These are phyloP conservation scores for Priceomyces haplophilus DNA, from an alignment of 805 yeast species.

Conservation along the genomic window DNA sequence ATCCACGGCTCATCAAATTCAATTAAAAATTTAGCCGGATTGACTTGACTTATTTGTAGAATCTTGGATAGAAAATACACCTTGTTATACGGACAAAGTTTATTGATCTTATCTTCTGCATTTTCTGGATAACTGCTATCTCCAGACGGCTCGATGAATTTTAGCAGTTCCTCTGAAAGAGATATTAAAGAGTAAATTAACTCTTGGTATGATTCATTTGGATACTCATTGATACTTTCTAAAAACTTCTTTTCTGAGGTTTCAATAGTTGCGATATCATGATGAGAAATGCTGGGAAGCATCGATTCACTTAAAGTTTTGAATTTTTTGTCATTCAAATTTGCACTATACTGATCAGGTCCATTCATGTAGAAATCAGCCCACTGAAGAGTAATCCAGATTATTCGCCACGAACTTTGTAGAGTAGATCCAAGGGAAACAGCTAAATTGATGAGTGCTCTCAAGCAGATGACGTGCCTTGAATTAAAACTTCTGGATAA, in stretches of 20 bases:
- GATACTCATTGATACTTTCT: slow-evolving; percentile 59
- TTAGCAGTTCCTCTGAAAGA: slow-evolving; percentile 32
- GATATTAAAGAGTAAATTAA: slow-evolving; percentile 47
- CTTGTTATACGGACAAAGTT: slow-evolving; percentile 50
- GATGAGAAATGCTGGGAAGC: slow-evolving; percentile 35
- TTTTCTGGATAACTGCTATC: slow-evolving; percentile 1
- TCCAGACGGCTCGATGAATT: background rate
- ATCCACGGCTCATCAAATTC: slow-evolving; percentile 47
- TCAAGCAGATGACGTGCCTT: slow-evolving; percentile 68
- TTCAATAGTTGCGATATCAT: slow-evolving; percentile 53
- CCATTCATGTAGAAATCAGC: slow-evolving; percentile 69
- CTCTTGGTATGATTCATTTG: slow-evolving; percentile 46
- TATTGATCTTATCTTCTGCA: slow-evolving; percentile 7
- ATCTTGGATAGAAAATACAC: slow-evolving; percentile 54
- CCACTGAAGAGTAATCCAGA: slow-evolving; percentile 72
- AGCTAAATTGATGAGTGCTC: slow-evolving; percentile 76
- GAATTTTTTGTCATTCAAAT: slow-evolving; percentile 29
- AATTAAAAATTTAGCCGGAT: slow-evolving; percentile 50
- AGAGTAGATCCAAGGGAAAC: slow-evolving; percentile 78
- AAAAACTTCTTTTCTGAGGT: slow-evolving; percentile 55
- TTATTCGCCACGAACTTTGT: slow-evolving; percentile 60
- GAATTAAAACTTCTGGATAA: slow-evolving; percentile 45
- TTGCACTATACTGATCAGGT: slow-evolving; percentile 31
- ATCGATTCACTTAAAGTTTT: slow-evolving; percentile 17
- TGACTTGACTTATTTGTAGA: slow-evolving; percentile 49